Evolutionary conservation across 495 filamentous ascomycete genomes (phyloP).

Genomic region (Annulohypoxylon moriforme): DNA sequence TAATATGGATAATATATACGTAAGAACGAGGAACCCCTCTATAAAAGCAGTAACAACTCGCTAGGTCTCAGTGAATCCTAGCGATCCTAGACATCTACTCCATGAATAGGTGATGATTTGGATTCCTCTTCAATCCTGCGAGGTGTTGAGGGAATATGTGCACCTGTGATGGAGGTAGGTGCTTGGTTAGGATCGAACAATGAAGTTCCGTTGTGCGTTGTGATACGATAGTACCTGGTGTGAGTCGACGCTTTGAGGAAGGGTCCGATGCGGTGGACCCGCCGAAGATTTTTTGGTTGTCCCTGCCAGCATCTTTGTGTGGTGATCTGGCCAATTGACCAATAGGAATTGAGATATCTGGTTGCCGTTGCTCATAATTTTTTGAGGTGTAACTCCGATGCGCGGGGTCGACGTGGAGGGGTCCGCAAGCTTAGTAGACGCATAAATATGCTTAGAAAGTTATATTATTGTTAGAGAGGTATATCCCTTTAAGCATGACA

Average conservation of each 20-base stretch:
- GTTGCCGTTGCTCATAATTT: not conserved
- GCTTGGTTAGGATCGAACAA: slow-evolving; percentile 27
- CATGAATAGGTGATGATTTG: slow-evolving; percentile 7
- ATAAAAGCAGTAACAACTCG: not conserved
- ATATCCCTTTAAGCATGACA: not conserved
- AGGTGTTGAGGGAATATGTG: slow-evolving; percentile 22
- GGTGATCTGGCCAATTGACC: slow-evolving; percentile 26
- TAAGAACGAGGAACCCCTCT: not conserved
- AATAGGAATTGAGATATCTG: slow-evolving; percentile 11
- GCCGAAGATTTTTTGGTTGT: slow-evolving; percentile 25
- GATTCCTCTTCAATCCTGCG: not conserved
- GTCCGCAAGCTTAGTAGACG: slow-evolving; percentile 27
- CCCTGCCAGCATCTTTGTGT: slow-evolving; percentile 32
- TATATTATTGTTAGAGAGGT: not conserved
- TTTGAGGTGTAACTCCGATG: slow-evolving; percentile 29
- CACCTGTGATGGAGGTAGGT: slow-evolving; percentile 5
- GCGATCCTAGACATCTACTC: slow-evolving; percentile 13
- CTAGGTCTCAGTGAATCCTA: slow-evolving; percentile 13
- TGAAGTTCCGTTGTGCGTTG: slow-evolving; percentile 27
- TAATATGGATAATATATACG: not conserved
- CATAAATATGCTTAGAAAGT: not conserved
- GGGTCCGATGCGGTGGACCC: slow-evolving; percentile 37
- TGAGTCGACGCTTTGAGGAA: slow-evolving; percentile 42
- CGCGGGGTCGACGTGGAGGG: slow-evolving; percentile 32
- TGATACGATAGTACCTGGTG: not conserved